A percentile compares a stretch with the other conserved stretches of the same genome.
Evolutionary conservation across 2,329 filamentous ascomycete species (phyloP).

Genomic region (Colletotrichum liaoningense): DNA sequence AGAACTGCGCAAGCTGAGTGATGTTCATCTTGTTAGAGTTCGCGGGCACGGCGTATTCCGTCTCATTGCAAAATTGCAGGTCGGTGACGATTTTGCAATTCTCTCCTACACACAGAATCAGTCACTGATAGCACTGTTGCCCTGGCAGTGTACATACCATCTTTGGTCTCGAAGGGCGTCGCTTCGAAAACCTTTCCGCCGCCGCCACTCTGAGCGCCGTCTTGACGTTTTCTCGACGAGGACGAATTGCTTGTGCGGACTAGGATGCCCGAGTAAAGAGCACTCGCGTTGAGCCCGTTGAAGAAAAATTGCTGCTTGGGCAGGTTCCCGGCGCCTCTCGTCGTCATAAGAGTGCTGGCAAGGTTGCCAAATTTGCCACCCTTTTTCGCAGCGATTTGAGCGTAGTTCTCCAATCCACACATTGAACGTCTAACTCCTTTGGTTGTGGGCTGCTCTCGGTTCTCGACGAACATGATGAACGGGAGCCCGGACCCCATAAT

Average conservation of each 20-base stretch:
- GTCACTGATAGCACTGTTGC: neutral
- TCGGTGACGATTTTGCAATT: constrained; percentile 90
- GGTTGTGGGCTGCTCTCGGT: constrained; percentile 68
- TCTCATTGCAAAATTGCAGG: constrained; percentile 87
- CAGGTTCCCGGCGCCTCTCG: constrained; percentile 70
- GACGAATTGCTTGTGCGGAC: constrained; percentile 69
- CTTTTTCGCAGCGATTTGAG: constrained; percentile 70
- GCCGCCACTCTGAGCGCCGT: constrained; percentile 61
- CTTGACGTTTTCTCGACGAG: constrained; percentile 52
- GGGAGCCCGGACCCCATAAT: constrained; percentile 65
- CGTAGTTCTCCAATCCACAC: constrained; percentile 79
- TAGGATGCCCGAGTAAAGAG: constrained; percentile 79
- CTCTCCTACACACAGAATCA: constrained; percentile 61
- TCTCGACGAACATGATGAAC: constrained; percentile 83
- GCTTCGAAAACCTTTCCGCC: constrained; percentile 80
- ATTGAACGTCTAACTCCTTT: constrained; percentile 82
- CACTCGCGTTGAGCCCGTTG: constrained; percentile 77
- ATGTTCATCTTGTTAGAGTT: constrained; percentile 73
- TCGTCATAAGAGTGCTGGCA: constrained; percentile 75
- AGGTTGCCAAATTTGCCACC: constrained; percentile 59
- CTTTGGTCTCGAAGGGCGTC: constrained; percentile 82
- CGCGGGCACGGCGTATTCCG: constrained; percentile 90
- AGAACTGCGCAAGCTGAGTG: constrained; percentile 73
- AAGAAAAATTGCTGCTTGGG: constrained; percentile 93
- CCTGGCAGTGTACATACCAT: constrained; percentile 63